A percentile compares a stretch with the other conserved stretches of the same genome.
Evolutionary conservation across 352 stramenopile genomes (phyloP).

Genomic region (Thalassiosira livingstoniorum): DNA sequence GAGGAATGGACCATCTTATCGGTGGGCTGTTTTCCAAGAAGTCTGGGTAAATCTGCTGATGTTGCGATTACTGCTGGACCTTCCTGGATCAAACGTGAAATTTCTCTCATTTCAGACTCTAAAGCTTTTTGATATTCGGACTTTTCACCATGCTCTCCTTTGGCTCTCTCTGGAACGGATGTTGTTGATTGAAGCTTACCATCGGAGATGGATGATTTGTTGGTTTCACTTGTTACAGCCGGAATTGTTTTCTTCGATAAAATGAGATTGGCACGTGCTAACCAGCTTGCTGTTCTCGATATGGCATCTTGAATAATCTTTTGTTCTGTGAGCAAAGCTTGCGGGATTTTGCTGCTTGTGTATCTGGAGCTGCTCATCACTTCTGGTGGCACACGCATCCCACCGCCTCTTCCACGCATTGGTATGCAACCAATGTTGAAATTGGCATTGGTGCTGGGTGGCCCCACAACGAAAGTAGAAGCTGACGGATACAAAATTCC

Average conservation of each 20-base stretch:
- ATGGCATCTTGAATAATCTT: conserved; percentile 29
- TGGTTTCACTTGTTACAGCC: background rate
- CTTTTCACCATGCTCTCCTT: conserved; percentile 1
- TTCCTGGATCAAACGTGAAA: conserved; percentile 44
- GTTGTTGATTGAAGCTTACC: background rate
- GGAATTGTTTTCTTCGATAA: conserved; percentile 30
- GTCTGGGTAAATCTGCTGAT: conserved; percentile 32
- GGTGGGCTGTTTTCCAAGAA: conserved; percentile 5
- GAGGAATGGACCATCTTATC: background rate
- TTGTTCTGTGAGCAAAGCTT: no score
- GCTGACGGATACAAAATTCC: conserved; percentile 5
- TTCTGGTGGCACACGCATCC: background rate
- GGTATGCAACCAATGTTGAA: no score
- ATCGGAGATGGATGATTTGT: background rate
- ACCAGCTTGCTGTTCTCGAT: conserved; percentile 45
- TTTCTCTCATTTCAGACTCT: conserved; percentile 30
- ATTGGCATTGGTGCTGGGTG: no score
- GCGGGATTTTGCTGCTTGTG: no score
- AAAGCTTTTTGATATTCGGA: conserved; percentile 7
- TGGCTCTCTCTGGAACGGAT: background rate
- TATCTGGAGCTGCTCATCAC: background rate
- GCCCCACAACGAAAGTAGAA: background rate
- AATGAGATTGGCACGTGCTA: conserved; percentile 38
- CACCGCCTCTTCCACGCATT: background rate
- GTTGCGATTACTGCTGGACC: conserved; percentile 38